A percentile compares a stretch with the other conserved stretches of the same genome.
phyloP scores from a whole-genome alignment of 805 yeast species.

The Candida maris region DNA sequence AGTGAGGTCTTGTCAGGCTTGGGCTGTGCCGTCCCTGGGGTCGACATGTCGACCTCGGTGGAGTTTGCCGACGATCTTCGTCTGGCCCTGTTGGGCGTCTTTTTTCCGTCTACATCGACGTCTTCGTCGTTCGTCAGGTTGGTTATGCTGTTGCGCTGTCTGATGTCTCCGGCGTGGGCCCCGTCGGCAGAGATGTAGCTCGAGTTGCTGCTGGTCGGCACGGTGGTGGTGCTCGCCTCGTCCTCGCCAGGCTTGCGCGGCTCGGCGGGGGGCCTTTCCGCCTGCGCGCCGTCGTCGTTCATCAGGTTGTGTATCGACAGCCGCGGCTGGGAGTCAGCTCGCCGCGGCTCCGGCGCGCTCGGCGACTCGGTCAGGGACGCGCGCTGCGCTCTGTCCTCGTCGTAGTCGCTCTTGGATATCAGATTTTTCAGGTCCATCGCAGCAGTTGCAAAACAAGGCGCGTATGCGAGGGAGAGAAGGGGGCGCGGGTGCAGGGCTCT shows the following conservation, averaged over 20 bases:
- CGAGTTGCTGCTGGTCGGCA: not conserved
- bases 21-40: constrained; percentile 10
- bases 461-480: too few species aligned
- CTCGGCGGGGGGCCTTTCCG: not conserved
- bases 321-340: constrained; percentile 25
- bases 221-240: not conserved
- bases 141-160: constrained; percentile 28
- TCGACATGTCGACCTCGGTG: constrained; percentile 12
- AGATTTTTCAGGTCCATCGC: constrained; percentile 31
- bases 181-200: not conserved
- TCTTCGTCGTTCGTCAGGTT: constrained; percentile 44
- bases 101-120: constrained; percentile 40
- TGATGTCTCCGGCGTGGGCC: constrained; percentile 6
- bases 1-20: constrained; percentile 9
- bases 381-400: constrained; percentile 6
- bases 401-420: constrained; percentile 28
- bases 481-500: too few species aligned
- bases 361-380: constrained; percentile 1
- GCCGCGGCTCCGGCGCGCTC: constrained; percentile 5
- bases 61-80: constrained; percentile 10
- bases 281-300: constrained; percentile 22
- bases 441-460: not conserved
- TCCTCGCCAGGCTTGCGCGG: not conserved
- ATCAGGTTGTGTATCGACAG: constrained; percentile 31
- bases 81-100: constrained; percentile 31